phyloP scores from a whole-genome alignment of 2,329 filamentous ascomycete species.

The Xylaria sp. region DNA sequence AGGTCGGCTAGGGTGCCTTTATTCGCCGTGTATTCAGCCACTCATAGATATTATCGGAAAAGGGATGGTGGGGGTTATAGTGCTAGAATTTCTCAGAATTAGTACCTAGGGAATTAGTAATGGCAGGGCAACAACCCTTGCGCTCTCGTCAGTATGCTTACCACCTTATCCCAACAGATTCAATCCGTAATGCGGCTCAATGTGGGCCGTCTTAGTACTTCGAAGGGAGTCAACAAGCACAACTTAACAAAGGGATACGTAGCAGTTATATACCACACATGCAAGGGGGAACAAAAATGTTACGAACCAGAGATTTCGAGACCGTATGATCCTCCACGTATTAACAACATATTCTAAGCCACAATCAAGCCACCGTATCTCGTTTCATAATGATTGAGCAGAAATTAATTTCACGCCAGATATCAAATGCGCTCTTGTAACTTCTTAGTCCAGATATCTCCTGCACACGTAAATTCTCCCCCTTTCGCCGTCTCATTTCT shows the following conservation, averaged over 20 bases:
- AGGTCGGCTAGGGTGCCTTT: not conserved
- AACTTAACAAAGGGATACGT: not conserved
- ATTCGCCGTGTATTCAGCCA: conserved; percentile 1
- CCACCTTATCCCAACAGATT: too few relatives aligned
- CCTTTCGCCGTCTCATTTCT: not conserved
- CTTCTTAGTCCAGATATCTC: not conserved
- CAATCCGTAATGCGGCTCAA: not conserved
- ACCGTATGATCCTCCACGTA: not conserved
- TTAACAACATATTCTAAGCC: not conserved
- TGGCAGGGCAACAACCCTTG: not conserved
- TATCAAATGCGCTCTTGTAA: not conserved
- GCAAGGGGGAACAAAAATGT: not conserved
- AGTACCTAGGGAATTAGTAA: not conserved
- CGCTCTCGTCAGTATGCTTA: not conserved
- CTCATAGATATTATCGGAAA: conserved; percentile 5
- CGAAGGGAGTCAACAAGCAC: not conserved
- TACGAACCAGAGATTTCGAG: not conserved
- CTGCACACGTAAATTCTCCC: not conserved
- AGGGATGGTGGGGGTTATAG: not conserved
- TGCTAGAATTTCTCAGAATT: not conserved
- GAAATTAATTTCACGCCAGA: not conserved
- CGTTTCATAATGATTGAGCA: not conserved
- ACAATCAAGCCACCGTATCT: not conserved
- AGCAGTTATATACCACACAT: not conserved
- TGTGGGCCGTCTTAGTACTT: not conserved